Conservation (phyloP, 163 green algal species). For the Smithsoniella earleae region DNA sequence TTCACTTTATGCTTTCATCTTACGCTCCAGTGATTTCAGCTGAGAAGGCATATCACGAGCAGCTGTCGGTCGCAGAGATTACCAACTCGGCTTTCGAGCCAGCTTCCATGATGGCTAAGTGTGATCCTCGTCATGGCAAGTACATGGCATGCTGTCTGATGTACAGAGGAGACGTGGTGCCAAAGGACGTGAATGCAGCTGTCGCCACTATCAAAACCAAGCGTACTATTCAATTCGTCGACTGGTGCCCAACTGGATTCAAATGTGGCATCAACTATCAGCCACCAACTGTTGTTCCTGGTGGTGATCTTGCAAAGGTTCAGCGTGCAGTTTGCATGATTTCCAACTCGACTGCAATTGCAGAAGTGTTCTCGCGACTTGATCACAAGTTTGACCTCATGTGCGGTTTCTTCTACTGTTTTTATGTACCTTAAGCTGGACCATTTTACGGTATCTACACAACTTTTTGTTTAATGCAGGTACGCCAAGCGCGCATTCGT, state of each 20-base stretch:
- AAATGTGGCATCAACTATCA: constrained; percentile 97
- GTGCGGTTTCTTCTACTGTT: constrained; percentile 50
- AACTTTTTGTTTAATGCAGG: constrained; percentile 44
- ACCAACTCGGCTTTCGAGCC: constrained; percentile 98
- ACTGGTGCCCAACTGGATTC: constrained; percentile 88
- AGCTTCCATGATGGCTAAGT: constrained; percentile 97
- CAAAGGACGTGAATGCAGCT: constrained; percentile 94
- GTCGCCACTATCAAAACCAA: constrained; percentile 99
- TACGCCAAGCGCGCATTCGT: constrained; percentile 91
- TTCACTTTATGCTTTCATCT: constrained; percentile 99
- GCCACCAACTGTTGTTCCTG: constrained; percentile 93
- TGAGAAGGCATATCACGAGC: constrained; percentile 99
- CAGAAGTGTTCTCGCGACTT: constrained; percentile 95
- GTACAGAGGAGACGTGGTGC: constrained; percentile 97
- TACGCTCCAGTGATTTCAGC: constrained; percentile 97
- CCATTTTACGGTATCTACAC: no score
- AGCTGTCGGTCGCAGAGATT: constrained; percentile 98
- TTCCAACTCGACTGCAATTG: constrained; percentile 96
- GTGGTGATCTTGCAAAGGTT: constrained; percentile 97
- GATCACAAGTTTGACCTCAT: constrained; percentile 99
- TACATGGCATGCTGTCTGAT: constrained; percentile 99
- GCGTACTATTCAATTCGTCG: constrained; percentile 95
- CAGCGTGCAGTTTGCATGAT: constrained; percentile 99
- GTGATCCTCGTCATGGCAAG: constrained; percentile 95
- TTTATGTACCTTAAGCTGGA: no score